Evolutionary conservation across 352 stramenopile species (phyloP), one percentile per base, ranked within the genome.

Genomic region (Globisporangium cystogenes): DNA sequence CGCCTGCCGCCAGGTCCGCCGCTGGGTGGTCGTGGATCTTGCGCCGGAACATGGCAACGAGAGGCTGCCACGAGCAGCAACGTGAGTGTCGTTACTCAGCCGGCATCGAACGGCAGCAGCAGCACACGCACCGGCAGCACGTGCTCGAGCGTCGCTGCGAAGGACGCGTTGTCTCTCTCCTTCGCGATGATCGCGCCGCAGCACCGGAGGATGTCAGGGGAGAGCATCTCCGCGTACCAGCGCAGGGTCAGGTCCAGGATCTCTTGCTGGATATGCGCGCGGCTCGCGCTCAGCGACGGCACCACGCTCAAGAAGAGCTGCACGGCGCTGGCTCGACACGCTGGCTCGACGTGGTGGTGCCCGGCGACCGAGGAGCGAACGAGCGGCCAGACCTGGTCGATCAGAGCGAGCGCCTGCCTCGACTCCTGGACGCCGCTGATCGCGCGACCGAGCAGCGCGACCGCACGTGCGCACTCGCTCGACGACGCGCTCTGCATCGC

Each of bases 241-340:
- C 52, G 60, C 53, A 81, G 35, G 46, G 57, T 67, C 10, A 68
- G 42, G 12, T 79, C 70, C 5, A 84, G 45, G 21, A 84, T 68
- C 57, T 77, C 62, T 3, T 53, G 50, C 55, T 81, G 60, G 11
- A 84, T 72, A 7, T 50, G 40, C 26, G 51, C 43, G 29, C 51
- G 41, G 1, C 49, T 35, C 7, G 58, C 60, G 21, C 54, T 43
- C 6, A 79, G 39, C 42, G 57, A 47, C 18, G 68, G 50, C 29
- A 79, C 59, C 7, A 74, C 62, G 23, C 67, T 72, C 23, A 77
- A 59, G 39, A 90, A 90, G 50, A 81, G 85, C 35, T 73, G 72
- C 47, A 84, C 50, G 0, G 64, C 65, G 40, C 58, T 63, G 24
- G 59, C 51, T 24, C 74, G 60, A 40, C 72, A 87, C 0, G 20